Base-by-base conservation (phyloP, 257 asterid species). In the Fraxinus quadrangulata region DNA sequence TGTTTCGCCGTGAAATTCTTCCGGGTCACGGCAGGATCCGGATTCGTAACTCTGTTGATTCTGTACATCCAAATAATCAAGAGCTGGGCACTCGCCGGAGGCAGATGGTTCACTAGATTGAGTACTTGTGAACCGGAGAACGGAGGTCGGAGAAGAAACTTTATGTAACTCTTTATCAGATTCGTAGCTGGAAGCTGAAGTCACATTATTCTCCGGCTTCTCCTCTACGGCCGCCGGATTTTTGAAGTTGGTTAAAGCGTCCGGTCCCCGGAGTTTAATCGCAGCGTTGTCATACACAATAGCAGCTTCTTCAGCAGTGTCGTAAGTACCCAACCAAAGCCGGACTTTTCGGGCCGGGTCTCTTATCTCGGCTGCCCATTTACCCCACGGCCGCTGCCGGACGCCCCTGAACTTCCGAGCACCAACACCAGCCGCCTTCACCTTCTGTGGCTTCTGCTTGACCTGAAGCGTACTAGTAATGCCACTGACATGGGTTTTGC, bases 251-350 rank as follows among this genome's bases (percentile, higher is more conserved):
- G 89, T 87, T 9, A 84, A 75, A 2, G 90, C 90, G 10, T 87
- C 87, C 8, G 90, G 86, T 0, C 90, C 89, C 34, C 88, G 90
- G 7, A 87, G 80, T 75, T 83, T 83, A 37, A 83, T 77, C 2
- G 90, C 90, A 0, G 89, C 90, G 80, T 85, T 81, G 71, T 87
- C 90, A 24, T 87, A 87, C 26, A 83, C 87, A 87, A 81, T 85
- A 2, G 90, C 90, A 3, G 90, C 90, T 70, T 87, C 90, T 73
- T 87, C 90, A 9, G 90, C 90, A 2, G 90, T 87, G 17, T 85
- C 89, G 16, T 78, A 87, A 42, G 90, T 87, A 8, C 90, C 90
- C 73, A 87, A 73, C 90, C 90, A 87, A 19, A 87, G 85, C 73
- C 90, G 72, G 56, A 79, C 87, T 33, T 87, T 84, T 65, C 84